Base-by-base conservation (phyloP, 257 asterid genomes). In the Solanum gandarillasii region DNA sequence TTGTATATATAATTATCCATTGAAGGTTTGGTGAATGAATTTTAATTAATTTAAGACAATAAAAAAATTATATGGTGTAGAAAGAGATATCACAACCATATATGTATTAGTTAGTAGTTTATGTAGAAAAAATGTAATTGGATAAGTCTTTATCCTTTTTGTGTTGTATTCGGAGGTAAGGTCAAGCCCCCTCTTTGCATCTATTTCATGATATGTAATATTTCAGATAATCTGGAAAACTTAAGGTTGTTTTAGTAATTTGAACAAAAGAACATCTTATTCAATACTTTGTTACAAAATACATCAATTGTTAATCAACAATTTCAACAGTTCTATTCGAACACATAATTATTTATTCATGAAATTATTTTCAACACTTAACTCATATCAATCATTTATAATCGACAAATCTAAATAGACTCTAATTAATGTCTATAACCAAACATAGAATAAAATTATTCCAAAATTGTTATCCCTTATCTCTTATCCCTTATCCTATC, bases 1-100 rank as follows among this genome's bases (percentile, higher is more conserved):
- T 87, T 93, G 94, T 88, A 90, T 94, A 14, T 27, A 91, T 1
- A 70, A 86, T 34, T 95, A 93, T 83, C 98, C 98, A 62, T 83
- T 92, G 36, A 85, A 88, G 48, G 86, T 87, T 81, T 90, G 92
- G 91, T 90, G 85, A 79, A 3, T 67, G 1, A 60, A 60, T 60
- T 60, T 70, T 2, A 68, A 12, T 12, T 27, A 68, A 12, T n/a
- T 10, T n/a, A 60, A 21, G 13, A 0, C 29, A 65, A 65, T n/a
- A 27, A 32, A 72, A 16, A 2, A 72, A 4, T 16, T 52, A 16
- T 72, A 32, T 18, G 43, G 41, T 32, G 21, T 32, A 72, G 65
- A 78, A 76, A 78, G 25, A 25, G 36, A 25, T 1, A 78, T 7
- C n/a, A 12, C 4, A 14, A 68, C 0, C 0, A 27, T 27, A 68